Conservation (phyloP, 148 eudicot species). For the Dianthus caryophyllus region DNA sequence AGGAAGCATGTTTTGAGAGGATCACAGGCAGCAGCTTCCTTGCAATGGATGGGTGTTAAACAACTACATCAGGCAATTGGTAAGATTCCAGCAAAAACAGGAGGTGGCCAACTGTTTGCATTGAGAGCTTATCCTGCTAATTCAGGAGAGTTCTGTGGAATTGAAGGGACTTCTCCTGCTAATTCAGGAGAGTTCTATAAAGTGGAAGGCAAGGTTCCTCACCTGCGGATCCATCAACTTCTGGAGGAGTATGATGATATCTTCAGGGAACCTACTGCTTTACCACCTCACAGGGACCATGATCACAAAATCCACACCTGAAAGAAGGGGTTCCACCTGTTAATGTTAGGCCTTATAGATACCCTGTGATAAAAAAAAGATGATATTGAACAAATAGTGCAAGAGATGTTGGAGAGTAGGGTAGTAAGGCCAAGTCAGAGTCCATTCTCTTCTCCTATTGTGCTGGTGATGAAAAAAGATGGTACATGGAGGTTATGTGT, state of each 20-base stretch:
- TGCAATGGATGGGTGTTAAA: background rate
- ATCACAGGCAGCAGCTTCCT: background rate
- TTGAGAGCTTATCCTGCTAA: background rate
- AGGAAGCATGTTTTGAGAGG: background rate
- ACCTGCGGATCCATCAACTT: too few relatives aligned
- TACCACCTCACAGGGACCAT: too few relatives aligned
- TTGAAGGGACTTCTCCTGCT: too few relatives aligned
- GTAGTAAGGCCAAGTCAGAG: background rate
- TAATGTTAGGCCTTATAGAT: background rate
- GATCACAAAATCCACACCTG: too few relatives aligned
- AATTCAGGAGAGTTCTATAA: too few relatives aligned
- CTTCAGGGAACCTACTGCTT: too few relatives aligned
- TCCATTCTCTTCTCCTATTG: slow-evolving; percentile 1
- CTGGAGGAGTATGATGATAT: too few relatives aligned
- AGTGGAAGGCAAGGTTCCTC: too few relatives aligned
- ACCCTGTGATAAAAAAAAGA: background rate
- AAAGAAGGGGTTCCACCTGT: too few relatives aligned
- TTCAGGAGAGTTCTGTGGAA: too few relatives aligned
- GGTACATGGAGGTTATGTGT: background rate
- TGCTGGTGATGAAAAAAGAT: background rate
- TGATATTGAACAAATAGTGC: background rate
- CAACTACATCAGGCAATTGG: background rate
- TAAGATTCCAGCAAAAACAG: background rate
- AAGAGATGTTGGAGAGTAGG: background rate
- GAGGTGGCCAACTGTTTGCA: background rate